Evolutionary conservation across 2,329 filamentous ascomycete species (phyloP), one percentile per base, ranked within the genome.

Genomic region (Claviceps sp.): DNA sequence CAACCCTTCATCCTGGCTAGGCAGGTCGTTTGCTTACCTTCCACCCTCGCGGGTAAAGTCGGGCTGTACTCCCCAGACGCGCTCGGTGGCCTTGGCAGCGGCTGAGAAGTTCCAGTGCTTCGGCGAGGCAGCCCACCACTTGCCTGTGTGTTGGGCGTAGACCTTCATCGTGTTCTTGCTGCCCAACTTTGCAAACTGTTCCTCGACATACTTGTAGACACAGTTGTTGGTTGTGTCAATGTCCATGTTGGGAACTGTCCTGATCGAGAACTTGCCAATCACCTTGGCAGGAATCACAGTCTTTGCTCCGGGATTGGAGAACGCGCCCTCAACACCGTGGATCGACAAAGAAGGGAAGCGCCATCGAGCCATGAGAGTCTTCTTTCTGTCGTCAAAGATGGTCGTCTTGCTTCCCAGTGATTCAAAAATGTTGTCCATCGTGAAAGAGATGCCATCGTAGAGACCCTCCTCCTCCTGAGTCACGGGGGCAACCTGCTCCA

Each of bases 51-150:
- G 82, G 42, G 93, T 98, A 70, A 95, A 85, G 72, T 98, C 93
- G 26, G 93, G 93, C 73, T 89, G 78, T 51, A 95, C 85, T 51
- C 87, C 87, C 80, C 89, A 98, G 40, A 98, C 93, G 58, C 88
- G 82, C 75, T 97, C 85, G 37, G 93, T 89, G n/a, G 93, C 93
- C 78, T 95, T 97, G 64, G 85, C 82, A 14, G 93, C 93, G 26
- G 91, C 91, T 34, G 82, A 80, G 72, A 97, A 98, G 78, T 98
- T 98, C 89, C 93, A 97, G 78, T 98, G 91, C 73, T 95, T 93
- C 34, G 93, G 91, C 65, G 86, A 90, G 47, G 94, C 89, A 47
- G 95, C 89, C 93, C 93, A 98, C 93, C 93, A 98, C 73, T 96
- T 96, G 60, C 93, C 93, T 54, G 83, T 84, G 74, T 98, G 93